Evolutionary conservation across 208 protist species (phyloP).

Genomic region (Trichomonas vaginalis): DNA sequence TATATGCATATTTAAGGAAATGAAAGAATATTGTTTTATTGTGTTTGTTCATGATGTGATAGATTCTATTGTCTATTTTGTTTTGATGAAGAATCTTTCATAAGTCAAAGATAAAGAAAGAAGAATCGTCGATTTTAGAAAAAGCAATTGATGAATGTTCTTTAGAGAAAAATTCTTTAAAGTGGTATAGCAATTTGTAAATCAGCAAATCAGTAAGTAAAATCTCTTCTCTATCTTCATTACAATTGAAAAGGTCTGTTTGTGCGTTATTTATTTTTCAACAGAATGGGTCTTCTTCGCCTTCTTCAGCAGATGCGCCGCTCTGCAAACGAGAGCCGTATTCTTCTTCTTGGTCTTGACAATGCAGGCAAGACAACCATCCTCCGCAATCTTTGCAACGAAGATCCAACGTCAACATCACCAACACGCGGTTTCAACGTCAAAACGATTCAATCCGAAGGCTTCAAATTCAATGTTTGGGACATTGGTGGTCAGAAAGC

Average conservation of each 20-base stretch:
- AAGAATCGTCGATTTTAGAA: too few species aligned
- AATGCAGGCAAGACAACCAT: slow-evolving; percentile 82
- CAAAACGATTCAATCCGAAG: slow-evolving; percentile 62
- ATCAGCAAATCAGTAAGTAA: too few species aligned
- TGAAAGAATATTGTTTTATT: too few species aligned
- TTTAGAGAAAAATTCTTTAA: too few species aligned
- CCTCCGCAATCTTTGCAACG: slow-evolving; percentile 66
- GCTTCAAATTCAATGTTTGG: slow-evolving; percentile 82
- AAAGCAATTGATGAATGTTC: too few species aligned
- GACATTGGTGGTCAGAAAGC: slow-evolving; percentile 78
- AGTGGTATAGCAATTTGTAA: too few species aligned
- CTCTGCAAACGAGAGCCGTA: slow-evolving; percentile 29
- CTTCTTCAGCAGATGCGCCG: slow-evolving; percentile 60
- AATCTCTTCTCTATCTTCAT: too few species aligned
- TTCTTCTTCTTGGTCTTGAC: slow-evolving; percentile 71
- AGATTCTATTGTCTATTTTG: too few species aligned
- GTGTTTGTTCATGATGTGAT: too few species aligned
- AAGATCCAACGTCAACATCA: slow-evolving; percentile 66
- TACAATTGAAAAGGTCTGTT: neutral
- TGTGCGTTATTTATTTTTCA: neutral
- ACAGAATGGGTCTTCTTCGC: slow-evolving; percentile 59
- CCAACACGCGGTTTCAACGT: slow-evolving; percentile 91
- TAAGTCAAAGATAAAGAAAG: too few species aligned
- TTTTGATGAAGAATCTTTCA: too few species aligned
- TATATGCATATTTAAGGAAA: too few species aligned